Evolutionary conservation across 352 stramenopile genomes (phyloP).

Genomic region (Phytophthora gonapodyides): DNA sequence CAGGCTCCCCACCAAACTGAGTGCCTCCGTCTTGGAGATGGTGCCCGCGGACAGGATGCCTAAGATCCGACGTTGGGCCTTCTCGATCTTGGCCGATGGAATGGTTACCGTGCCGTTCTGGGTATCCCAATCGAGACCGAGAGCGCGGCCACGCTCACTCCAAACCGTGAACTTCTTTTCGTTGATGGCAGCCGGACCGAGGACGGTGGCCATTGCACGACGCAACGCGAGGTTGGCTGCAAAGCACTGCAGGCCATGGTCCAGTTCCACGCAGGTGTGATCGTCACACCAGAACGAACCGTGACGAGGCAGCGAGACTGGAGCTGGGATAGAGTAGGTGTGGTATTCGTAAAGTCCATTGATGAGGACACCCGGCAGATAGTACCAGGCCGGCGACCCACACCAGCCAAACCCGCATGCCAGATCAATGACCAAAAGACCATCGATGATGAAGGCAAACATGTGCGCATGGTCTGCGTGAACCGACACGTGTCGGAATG

Average conservation of each 20-base stretch:
- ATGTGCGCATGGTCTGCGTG: slow-evolving; percentile 4
- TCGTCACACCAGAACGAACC: slow-evolving; percentile 5
- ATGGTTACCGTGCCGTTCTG: too few relatives aligned
- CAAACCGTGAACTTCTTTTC: slow-evolving; percentile 9
- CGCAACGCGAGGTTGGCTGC: neutral
- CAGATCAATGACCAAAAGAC: slow-evolving; percentile 5
- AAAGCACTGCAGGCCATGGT: neutral
- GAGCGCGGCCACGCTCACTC: neutral
- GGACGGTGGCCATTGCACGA: slow-evolving; percentile 7
- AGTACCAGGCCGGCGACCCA: slow-evolving; percentile 7
- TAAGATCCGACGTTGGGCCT: too few relatives aligned
- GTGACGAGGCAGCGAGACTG: neutral
- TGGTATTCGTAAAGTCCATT: slow-evolving; percentile 2
- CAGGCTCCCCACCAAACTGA: too few relatives aligned
- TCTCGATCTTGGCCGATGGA: too few relatives aligned
- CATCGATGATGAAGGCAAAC: slow-evolving; percentile 13
- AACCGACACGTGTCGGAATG: slow-evolving; percentile 9
- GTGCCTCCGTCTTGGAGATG: too few relatives aligned
- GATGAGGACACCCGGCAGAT: neutral
- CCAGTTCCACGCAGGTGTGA: slow-evolving; percentile 1
- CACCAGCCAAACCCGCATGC: slow-evolving; percentile 8
- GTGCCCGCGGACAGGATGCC: too few relatives aligned
- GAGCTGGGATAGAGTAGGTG: neutral
- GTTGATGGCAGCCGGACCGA: slow-evolving; percentile 5
- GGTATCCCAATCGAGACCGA: too few relatives aligned